These are phyloP conservation scores for Chenopodium album DNA, from an alignment of 148 eudicot species.

Conservation along the genomic window DNA sequence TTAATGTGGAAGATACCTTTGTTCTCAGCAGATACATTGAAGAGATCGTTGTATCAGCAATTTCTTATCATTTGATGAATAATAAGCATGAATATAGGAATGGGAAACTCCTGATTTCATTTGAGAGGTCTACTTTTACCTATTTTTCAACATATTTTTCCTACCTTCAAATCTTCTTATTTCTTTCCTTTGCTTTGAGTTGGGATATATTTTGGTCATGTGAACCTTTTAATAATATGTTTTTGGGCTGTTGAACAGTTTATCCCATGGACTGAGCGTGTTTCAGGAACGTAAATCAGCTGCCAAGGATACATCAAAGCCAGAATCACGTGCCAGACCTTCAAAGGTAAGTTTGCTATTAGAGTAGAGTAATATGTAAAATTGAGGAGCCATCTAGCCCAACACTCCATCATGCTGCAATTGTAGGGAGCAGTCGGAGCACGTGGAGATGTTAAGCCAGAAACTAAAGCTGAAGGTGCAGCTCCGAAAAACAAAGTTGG, in stretches of 20 bases:
- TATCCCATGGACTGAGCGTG: slow-evolving; percentile 79
- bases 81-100: slow-evolving; percentile 68
- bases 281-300: slow-evolving; percentile 67
- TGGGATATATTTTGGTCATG: background rate
- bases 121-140: slow-evolving; percentile 48
- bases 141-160: background rate
- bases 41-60: slow-evolving; percentile 85
- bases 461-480: slow-evolving; percentile 39
- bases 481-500: slow-evolving; percentile 42
- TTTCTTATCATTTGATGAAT: slow-evolving; percentile 82
- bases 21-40: slow-evolving; percentile 75
- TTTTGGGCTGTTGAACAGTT: slow-evolving; percentile 43
- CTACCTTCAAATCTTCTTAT: background rate
- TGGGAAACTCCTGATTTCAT: slow-evolving; percentile 82
- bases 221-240: background rate
- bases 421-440: slow-evolving; percentile 32
- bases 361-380: background rate
- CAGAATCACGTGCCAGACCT: slow-evolving; percentile 46
- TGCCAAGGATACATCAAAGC: slow-evolving; percentile 45
- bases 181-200: background rate
- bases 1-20: slow-evolving; percentile 57
- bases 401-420: slow-evolving; percentile 8
- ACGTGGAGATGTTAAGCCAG: slow-evolving; percentile 40
- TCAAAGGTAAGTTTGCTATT: slow-evolving; percentile 36
- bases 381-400: background rate